Conservation (phyloP, 495 filamentous ascomycete species). For the Emericellopsis terricola region DNA sequence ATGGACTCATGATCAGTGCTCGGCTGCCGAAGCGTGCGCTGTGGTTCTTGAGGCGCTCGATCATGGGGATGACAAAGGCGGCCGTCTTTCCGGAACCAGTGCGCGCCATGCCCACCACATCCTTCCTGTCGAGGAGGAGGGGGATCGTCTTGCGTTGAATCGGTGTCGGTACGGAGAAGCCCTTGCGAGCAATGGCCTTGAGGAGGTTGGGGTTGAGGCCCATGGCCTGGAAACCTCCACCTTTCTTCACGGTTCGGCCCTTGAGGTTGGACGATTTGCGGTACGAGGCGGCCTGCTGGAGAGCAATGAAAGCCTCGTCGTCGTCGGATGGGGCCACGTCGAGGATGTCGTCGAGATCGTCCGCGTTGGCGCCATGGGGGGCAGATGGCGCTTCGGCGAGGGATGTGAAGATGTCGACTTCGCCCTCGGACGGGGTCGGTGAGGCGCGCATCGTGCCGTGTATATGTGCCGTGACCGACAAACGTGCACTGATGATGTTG, state of each 20-base stretch:
- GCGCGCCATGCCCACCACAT: constrained; percentile 94
- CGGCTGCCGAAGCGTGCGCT: constrained; percentile 69
- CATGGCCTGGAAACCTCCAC: constrained; percentile 94
- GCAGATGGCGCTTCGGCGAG: constrained; percentile 26
- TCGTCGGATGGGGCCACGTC: constrained; percentile 31
- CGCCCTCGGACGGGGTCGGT: constrained; percentile 71
- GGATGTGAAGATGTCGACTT: constrained; percentile 71
- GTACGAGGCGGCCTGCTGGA: constrained; percentile 66
- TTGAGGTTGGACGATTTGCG: constrained; percentile 68
- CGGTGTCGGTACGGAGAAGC: constrained; percentile 87
- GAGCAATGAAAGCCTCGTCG: constrained; percentile 80
- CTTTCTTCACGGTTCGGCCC: constrained; percentile 74
- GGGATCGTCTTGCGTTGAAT: constrained; percentile 96
- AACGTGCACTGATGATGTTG: too few species aligned
- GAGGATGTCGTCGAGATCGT: constrained; percentile 22
- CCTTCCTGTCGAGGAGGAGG: constrained; percentile 66
- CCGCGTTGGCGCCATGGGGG: too few species aligned
- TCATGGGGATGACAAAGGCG: constrained; percentile 95
- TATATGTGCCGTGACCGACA: too few species aligned
- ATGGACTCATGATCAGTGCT: constrained; percentile 76
- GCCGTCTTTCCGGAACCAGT: constrained; percentile 96
- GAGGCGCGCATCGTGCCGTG: too few species aligned
- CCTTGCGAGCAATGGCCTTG: constrained; percentile 80
- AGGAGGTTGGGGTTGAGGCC: constrained; percentile 66
- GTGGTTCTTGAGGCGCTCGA: constrained; percentile 83